Conservation (phyloP, 805 yeast genomes). For the Wickerhamomyces subpelliculosus region DNA sequence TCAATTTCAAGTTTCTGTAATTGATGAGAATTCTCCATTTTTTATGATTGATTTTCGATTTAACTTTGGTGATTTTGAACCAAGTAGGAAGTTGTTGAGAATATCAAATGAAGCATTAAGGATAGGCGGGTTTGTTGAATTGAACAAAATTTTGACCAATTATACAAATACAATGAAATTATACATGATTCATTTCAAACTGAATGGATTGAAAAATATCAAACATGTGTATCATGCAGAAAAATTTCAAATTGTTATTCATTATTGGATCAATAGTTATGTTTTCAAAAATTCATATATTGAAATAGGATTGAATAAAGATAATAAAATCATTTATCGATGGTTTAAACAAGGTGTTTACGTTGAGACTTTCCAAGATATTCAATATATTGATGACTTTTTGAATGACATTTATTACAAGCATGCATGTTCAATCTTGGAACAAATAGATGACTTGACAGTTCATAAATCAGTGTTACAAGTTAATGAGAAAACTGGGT, state of each 20-base stretch:
- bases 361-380: conserved; percentile 25
- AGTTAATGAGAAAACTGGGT: conserved; percentile 26
- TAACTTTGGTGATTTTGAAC: conserved; percentile 16
- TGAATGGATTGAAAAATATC: conserved; percentile 45
- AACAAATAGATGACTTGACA: conserved; percentile 24
- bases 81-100: conserved; percentile 37
- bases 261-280: conserved; percentile 56
- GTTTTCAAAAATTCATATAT: conserved; percentile 45
- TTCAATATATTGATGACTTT: conserved; percentile 28
- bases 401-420: conserved; percentile 31
- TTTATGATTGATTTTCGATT: conserved; percentile 74
- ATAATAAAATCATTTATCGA: conserved; percentile 42
- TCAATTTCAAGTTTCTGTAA: conserved; percentile 72
- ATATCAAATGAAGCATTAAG: conserved; percentile 47
- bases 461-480: conserved; percentile 22
- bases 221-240: conserved; percentile 52
- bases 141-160: conserved; percentile 49
- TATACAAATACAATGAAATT: conserved; percentile 62
- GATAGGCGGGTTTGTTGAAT: conserved; percentile 38
- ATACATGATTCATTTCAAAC: conserved; percentile 50
- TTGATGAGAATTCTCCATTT: conserved; percentile 61
- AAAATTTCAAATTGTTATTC: conserved; percentile 44
- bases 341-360: conserved; percentile 59
- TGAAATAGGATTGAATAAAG: conserved; percentile 51
- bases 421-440: conserved; percentile 32